These are phyloP conservation scores for Scytalidium lignicola DNA, from an alignment of 2,329 filamentous ascomycete species.

Conservation along the genomic window DNA sequence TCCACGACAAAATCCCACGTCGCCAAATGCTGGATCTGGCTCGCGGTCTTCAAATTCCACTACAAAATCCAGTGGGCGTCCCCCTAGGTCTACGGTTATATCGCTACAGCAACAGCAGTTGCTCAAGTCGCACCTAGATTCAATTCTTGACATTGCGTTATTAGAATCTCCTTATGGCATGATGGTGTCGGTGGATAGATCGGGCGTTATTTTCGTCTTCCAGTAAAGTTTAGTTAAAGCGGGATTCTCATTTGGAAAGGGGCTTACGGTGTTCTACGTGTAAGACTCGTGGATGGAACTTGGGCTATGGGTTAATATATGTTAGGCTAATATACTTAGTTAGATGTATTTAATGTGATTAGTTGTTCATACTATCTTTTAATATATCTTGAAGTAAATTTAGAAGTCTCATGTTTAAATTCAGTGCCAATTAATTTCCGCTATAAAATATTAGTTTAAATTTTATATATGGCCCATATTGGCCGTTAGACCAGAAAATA, in stretches of 20 bases:
- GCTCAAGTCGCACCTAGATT: constrained; percentile 80
- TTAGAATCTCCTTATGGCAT: constrained; percentile 88
- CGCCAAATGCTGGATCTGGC: constrained; percentile 26
- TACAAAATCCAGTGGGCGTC: constrained; percentile 33
- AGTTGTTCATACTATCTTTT: no score
- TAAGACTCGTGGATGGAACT: no score
- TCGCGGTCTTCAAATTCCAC: constrained; percentile 19
- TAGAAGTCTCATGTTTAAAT: no score
- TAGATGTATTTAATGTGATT: not conserved
- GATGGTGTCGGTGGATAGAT: constrained; percentile 85
- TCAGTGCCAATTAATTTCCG: no score
- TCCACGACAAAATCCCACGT: constrained; percentile 22
- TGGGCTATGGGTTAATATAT: not conserved
- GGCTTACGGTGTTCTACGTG: constrained; percentile 11
- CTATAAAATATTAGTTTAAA: no score
- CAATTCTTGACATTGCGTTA: constrained; percentile 81
- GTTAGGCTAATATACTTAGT: constrained; percentile 5
- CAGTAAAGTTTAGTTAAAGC: constrained; percentile 24
- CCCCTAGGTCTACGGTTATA: constrained; percentile 76
- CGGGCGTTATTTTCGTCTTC: constrained; percentile 84
- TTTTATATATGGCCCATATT: no score
- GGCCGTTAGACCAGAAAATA: no score
- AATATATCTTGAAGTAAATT: no score
- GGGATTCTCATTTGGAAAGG: not conserved
- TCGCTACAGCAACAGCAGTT: constrained; percentile 83